phyloP scores from a whole-genome alignment of 1,284 basidiomycete species.

The Veloboletus limbatus region DNA sequence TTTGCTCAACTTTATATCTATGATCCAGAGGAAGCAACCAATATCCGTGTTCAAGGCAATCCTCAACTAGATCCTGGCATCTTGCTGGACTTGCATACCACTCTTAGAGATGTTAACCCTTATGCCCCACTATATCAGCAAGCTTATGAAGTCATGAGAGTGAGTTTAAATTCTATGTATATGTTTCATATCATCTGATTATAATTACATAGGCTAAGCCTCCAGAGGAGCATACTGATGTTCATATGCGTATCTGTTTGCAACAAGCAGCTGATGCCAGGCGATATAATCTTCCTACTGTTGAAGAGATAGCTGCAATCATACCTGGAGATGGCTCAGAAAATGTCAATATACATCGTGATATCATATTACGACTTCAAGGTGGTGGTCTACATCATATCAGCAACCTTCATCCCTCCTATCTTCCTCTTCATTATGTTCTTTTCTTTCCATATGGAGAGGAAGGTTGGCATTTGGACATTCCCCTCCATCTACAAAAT shows the following conservation, averaged over 20 bases:
- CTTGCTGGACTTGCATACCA: constrained; percentile 29
- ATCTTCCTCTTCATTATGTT: constrained; percentile 39
- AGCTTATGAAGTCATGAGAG: constrained; percentile 30
- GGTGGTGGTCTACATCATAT: constrained; percentile 31
- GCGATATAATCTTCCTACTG: constrained; percentile 30
- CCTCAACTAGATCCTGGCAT: constrained; percentile 18
- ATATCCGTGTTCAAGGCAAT: constrained; percentile 25
- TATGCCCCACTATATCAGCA: constrained; percentile 31
- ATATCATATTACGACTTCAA: constrained; percentile 14
- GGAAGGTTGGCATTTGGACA: constrained; percentile 38
- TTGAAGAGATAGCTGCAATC: constrained; percentile 28
- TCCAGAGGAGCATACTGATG: constrained; percentile 7
- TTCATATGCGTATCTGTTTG: constrained; percentile 1
- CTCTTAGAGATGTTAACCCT: constrained; percentile 26
- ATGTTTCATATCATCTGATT: too few species aligned
- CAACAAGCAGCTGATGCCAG: constrained; percentile 12
- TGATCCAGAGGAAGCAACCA: constrained; percentile 33
- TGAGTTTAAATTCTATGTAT: too few species aligned
- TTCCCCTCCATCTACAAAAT: constrained; percentile 13
- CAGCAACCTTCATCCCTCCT: constrained; percentile 36
- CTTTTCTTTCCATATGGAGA: constrained; percentile 41
- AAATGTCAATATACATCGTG: neutral
- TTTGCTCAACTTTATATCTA: constrained; percentile 42
- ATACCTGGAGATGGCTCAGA: constrained; percentile 23
- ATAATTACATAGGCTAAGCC: constrained; percentile 6